phyloP scores from a whole-genome alignment of 2,329 filamentous ascomycete genomes.

The Penicillium rolfsii region DNA sequence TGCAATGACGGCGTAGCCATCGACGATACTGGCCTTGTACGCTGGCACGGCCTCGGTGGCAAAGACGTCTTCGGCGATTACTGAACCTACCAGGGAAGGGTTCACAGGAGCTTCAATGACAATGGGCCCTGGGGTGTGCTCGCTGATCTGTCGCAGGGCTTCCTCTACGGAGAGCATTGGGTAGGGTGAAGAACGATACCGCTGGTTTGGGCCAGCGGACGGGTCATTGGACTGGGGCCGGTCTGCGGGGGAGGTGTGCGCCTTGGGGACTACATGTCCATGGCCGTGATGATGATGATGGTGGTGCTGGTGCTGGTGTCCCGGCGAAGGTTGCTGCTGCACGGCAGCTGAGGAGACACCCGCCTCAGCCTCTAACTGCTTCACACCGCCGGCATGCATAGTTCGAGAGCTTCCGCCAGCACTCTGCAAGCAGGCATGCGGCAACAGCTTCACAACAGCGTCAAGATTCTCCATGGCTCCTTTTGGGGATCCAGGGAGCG shows the following conservation, averaged over 20 bases:
- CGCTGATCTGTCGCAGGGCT: conserved; percentile 71
- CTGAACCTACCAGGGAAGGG: conserved; percentile 69
- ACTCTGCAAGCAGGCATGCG: conserved; percentile 91
- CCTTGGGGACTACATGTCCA: conserved; percentile 64
- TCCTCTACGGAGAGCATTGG: conserved; percentile 87
- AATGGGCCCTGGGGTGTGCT: conserved; percentile 69
- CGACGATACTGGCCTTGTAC: conserved; percentile 93
- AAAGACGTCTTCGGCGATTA: conserved; percentile 80
- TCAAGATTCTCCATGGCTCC: conserved; percentile 92
- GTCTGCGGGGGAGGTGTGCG: conserved; percentile 70
- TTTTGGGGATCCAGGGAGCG: conserved; percentile 91
- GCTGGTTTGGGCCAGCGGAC: conserved; percentile 62
- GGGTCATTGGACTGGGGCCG: conserved; percentile 63
- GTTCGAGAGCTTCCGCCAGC: conserved; percentile 78
- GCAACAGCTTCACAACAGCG: conserved; percentile 83
- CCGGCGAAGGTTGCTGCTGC: conserved; percentile 22
- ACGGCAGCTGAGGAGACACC: conserved; percentile 54
- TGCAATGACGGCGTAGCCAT: conserved; percentile 85
- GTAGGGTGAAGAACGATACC: conserved; percentile 85
- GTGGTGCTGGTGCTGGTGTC: conserved; percentile 37
- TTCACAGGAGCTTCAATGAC: conserved; percentile 64
- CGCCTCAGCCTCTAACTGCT: conserved; percentile 82
- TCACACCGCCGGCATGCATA: conserved; percentile 78
- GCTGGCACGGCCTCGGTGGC: conserved; percentile 85
- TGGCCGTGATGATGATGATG: conserved; percentile 65